Percentiles rank a stretch among this genome's conserved stretches.
phyloP scores from a whole-genome alignment of 371 early-diverging fungal species.

The Actinomortierella wolfii region DNA sequence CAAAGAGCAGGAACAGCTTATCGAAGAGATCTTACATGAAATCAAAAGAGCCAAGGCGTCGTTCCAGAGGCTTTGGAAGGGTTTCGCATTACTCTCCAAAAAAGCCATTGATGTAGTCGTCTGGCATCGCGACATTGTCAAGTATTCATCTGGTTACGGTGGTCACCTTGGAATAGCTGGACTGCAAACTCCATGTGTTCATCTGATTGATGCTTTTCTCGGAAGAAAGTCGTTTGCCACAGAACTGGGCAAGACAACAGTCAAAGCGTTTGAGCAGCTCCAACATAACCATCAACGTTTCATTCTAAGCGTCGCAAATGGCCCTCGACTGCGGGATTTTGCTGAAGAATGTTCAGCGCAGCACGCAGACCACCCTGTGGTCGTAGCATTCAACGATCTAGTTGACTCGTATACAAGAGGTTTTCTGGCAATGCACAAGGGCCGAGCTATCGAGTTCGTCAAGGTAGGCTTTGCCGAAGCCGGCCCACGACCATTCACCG shows the following conservation, averaged over 20 bases:
- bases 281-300: conserved; percentile 9
- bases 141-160: conserved; percentile 7
- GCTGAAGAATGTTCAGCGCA: conserved; percentile 5
- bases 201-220: conserved; percentile 11
- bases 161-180: conserved; percentile 4
- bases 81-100: conserved; percentile 8
- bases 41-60: conserved; percentile 6
- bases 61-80: conserved; percentile 8
- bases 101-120: conserved; percentile 10
- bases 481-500: conserved; percentile 9
- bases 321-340: conserved; percentile 2
- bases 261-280: conserved; percentile 8
- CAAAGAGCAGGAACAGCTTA: conserved; percentile 7
- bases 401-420: conserved; percentile 9
- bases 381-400: conserved; percentile 9
- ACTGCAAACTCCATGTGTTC: conserved; percentile 11
- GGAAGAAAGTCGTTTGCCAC: conserved; percentile 9
- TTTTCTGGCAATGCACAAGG: conserved; percentile 11
- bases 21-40: conserved; percentile 7
- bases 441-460: conserved; percentile 11
- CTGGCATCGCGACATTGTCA: conserved; percentile 11
- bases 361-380: conserved; percentile 8
- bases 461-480: conserved; percentile 5
- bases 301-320: conserved; percentile 11
- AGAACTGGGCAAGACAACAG: conserved; percentile 8